Evolutionary conservation across 108 stramenopile species (phyloP), one percentile per base, ranked within the genome.

Genomic region (Conticribra weissflogii): DNA sequence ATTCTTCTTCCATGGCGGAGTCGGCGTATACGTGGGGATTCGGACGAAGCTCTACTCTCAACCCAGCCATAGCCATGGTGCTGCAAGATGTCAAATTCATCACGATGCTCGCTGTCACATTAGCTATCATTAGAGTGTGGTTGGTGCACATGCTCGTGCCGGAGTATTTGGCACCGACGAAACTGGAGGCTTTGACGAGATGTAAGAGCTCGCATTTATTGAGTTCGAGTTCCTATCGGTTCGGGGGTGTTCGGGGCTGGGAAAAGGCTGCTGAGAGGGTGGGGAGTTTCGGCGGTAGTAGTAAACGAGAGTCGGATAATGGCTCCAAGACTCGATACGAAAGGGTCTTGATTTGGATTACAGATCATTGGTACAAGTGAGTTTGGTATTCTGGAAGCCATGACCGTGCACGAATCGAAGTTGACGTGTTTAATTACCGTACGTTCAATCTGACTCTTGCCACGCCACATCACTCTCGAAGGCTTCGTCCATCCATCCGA

Each of bases 171-270:
- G 71, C 82, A 50, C 83, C 86, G 0, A 69, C 72, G 28, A 73
- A 76, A 51, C 54, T 91, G 34, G 80, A 78, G 64, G 89, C 87
- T 1, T 49, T 91, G 63, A 84, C 88, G 2, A 61, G 85, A 58
- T 86, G 85, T 60, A 91, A 91, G 68, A 89, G 88, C 23, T 81
- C 83, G 19, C 89, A 91, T 68, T 68, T 94, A 50, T 66, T 89
- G 55, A 85, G 83, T 12, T 81, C 78, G 3, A 65, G 74, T 14
- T 90, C 88, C 54, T 74, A 85, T 23, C 57, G 63, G 1, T 76
- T 84, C 23, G 74, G 72, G n/a, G 82, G 59, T 0, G 34, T 81
- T 54, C 55, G 24, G 25, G 41, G 51, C 3, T 63, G 49, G 47
- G 58, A 78, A 17, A 72, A 28, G 49, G 54, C 48, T 9, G 47